These are phyloP conservation scores for Calvatia gigantea DNA, from an alignment of 768 basidiomycete genomes.

Conservation along the genomic window DNA sequence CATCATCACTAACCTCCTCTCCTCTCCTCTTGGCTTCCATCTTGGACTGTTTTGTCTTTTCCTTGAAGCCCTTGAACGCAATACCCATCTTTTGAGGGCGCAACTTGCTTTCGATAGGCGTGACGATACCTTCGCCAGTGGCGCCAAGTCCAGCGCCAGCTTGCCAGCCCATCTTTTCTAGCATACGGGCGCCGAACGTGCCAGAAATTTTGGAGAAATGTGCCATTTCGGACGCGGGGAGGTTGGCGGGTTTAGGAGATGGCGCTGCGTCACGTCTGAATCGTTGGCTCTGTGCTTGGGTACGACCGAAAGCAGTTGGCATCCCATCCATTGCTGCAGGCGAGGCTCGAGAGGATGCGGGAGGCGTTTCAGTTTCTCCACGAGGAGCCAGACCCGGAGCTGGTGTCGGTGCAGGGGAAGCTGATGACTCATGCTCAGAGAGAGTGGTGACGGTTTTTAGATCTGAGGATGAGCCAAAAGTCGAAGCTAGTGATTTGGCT, in stretches of 20 bases:
- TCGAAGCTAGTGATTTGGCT: constrained; percentile 10
- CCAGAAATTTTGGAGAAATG: constrained; percentile 81
- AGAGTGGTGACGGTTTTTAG: constrained; percentile 13
- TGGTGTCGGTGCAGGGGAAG: constrained; percentile 6
- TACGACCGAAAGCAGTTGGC: constrained; percentile 39
- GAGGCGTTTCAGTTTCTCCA: background rate
- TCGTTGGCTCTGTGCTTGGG: constrained; percentile 20
- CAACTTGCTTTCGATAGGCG: constrained; percentile 81
- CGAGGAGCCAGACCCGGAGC: background rate
- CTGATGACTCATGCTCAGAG: constrained; percentile 13
- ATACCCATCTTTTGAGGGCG: constrained; percentile 87
- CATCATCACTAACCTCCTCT: constrained; percentile 72
- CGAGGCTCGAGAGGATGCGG: constrained; percentile 2
- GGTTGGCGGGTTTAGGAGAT: constrained; percentile 46
- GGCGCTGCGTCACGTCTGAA: constrained; percentile 52
- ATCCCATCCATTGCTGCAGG: constrained; percentile 20
- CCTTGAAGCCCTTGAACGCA: constrained; percentile 82
- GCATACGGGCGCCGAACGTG: constrained; percentile 83
- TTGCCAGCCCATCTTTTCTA: constrained; percentile 96
- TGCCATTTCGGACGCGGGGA: constrained; percentile 63
- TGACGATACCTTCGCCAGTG: constrained; percentile 78
- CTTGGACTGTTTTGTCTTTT: constrained; percentile 84
- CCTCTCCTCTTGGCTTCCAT: constrained; percentile 74
- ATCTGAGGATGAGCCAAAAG: constrained; percentile 12
- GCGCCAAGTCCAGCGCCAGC: constrained; percentile 76